Conservation (phyloP, 2,329 filamentous ascomycete genomes). For the Cladosporium austrohemisphaericum region DNA sequence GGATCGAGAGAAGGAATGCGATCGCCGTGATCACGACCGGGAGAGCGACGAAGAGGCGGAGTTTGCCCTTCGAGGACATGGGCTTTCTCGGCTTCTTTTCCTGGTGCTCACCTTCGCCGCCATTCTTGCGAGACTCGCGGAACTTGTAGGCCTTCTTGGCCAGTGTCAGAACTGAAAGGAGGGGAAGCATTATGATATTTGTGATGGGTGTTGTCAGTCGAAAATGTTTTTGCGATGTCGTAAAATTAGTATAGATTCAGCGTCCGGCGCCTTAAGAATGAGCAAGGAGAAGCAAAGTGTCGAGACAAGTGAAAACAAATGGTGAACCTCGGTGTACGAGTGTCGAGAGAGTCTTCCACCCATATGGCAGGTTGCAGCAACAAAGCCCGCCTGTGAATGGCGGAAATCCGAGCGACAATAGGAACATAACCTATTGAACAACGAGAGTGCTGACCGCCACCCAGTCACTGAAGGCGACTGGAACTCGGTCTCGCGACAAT, state of each 20-base stretch:
- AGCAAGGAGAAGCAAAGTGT: background rate
- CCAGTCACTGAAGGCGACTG: background rate
- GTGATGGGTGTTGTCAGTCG: background rate
- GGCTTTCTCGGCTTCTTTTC: conserved; percentile 2
- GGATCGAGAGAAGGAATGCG: conserved; percentile 56
- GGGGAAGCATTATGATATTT: conserved; percentile 4
- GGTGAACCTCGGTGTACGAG: background rate
- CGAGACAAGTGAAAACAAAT: background rate
- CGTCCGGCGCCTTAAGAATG: conserved; percentile 1
- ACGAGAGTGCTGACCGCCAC: background rate
- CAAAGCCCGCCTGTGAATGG: no score
- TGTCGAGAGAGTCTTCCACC: background rate
- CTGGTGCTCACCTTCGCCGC: background rate
- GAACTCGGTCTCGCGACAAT: no score
- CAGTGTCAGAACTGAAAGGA: background rate
- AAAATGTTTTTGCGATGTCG: background rate
- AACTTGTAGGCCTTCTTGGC: conserved; percentile 9
- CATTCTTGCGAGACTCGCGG: conserved; percentile 11
- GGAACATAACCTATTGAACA: background rate
- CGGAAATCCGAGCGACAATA: no score
- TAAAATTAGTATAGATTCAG: background rate
- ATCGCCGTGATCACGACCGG: conserved; percentile 43
- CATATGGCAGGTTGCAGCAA: background rate
- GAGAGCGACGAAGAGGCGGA: conserved; percentile 14
- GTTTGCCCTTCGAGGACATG: conserved; percentile 5